Percentiles rank a stretch among this genome's conserved stretches.
Evolutionary conservation across 805 yeast genomes (phyloP).

Genomic region (Wickerhamomyces silvicola): DNA sequence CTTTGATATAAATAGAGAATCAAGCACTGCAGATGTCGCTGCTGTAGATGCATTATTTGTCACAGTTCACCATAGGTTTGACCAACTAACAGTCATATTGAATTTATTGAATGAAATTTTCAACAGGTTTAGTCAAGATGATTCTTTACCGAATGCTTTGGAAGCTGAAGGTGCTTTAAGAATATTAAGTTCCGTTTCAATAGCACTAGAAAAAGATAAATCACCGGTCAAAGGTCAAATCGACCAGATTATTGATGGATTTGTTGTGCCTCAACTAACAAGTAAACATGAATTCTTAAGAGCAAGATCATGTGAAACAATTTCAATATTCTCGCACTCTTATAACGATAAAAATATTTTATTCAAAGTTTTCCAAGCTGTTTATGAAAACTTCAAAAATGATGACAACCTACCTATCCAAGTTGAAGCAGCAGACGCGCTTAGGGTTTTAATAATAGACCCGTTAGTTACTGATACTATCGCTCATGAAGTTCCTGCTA

Average conservation of each 20-base stretch:
- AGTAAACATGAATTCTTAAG: slow-evolving; percentile 62
- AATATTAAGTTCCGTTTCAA: slow-evolving; percentile 66
- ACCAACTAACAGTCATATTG: slow-evolving; percentile 46
- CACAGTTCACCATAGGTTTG: slow-evolving; percentile 49
- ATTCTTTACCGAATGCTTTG: slow-evolving; percentile 39
- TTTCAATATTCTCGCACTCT: slow-evolving; percentile 31
- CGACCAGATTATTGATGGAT: slow-evolving; percentile 58
- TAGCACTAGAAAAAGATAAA: slow-evolving; percentile 35
- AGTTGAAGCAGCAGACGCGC: slow-evolving; percentile 81
- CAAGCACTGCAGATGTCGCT: slow-evolving; percentile 69
- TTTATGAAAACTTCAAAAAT: slow-evolving; percentile 31
- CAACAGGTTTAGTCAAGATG: slow-evolving; percentile 26
- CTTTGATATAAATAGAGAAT: slow-evolving; percentile 60
- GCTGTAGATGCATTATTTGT: slow-evolving; percentile 69
- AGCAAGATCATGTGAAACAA: slow-evolving; percentile 66
- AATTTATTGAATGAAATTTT: slow-evolving; percentile 50
- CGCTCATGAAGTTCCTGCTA: slow-evolving; percentile 64
- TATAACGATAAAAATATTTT: slow-evolving; percentile 31
- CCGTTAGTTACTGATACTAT: slow-evolving; percentile 66
- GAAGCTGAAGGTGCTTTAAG: slow-evolving; percentile 80
- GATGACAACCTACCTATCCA: slow-evolving; percentile 62
- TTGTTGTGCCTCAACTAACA: slow-evolving; percentile 66
- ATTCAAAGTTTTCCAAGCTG: slow-evolving; percentile 34
- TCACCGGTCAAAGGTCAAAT: slow-evolving; percentile 56
- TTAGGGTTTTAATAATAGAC: slow-evolving; percentile 71